phyloP scores from a whole-genome alignment of 768 basidiomycete genomes.

The Strobilomyces confusus region DNA sequence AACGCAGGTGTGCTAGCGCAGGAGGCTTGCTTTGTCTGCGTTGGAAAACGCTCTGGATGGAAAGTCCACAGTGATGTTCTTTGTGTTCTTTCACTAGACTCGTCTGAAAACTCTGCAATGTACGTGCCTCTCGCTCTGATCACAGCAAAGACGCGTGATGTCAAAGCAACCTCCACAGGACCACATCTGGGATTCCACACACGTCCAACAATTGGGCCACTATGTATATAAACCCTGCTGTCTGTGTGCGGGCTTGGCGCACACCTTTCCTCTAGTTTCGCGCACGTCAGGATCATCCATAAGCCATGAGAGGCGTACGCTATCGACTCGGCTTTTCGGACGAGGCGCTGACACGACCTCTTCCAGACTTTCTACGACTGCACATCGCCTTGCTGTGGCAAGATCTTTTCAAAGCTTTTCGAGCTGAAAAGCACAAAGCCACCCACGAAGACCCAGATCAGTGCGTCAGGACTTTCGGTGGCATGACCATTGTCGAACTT shows the following conservation, averaged over 20 bases:
- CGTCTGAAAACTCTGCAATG: background rate
- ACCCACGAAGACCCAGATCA: conserved; percentile 11
- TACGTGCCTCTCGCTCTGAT: background rate
- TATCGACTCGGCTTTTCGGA: background rate
- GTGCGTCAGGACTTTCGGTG: background rate
- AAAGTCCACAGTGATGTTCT: background rate
- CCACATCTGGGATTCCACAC: too few relatives aligned
- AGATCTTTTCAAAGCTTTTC: conserved; percentile 13
- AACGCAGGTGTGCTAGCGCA: too few relatives aligned
- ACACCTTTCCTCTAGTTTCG: background rate
- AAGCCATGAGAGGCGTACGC: background rate
- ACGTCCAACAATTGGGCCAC: background rate
- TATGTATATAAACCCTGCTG: background rate
- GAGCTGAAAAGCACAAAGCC: conserved; percentile 24
- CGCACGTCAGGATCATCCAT: background rate
- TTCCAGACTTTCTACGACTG: conserved; percentile 15
- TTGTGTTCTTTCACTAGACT: background rate
- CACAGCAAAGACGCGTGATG: background rate
- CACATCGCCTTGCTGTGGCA: conserved; percentile 6
- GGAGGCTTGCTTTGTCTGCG: background rate
- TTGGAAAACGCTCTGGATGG: background rate
- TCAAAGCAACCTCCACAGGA: background rate
- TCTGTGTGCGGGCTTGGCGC: background rate
- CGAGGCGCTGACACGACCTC: background rate
- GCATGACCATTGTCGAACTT: background rate